Conservation (phyloP, 495 filamentous ascomycete species). For the Neurospora sublineolata region DNA sequence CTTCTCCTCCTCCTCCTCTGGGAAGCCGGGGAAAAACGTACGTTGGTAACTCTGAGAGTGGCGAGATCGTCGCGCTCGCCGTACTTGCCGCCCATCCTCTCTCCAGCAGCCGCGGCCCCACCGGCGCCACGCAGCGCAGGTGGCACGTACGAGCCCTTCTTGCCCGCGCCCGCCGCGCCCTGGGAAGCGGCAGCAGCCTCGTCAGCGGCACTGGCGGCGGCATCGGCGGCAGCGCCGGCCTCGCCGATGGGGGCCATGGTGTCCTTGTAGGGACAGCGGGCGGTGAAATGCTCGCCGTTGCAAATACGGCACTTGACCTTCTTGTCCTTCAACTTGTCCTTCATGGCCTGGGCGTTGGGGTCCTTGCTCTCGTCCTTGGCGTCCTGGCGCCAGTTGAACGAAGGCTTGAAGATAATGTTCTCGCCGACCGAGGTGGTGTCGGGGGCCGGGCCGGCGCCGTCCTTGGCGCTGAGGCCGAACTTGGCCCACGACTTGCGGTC, state of each 20-base stretch:
- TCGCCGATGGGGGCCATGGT: slow-evolving; percentile 48
- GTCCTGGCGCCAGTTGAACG: slow-evolving; percentile 79
- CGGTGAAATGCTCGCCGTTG: slow-evolving; percentile 96
- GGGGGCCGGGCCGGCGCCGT: slow-evolving; percentile 56
- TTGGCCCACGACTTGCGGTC: slow-evolving; percentile 86
- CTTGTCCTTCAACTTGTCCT: slow-evolving; percentile 92
- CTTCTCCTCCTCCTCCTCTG: not conserved
- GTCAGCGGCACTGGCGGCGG: slow-evolving; percentile 40
- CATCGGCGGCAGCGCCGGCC: slow-evolving; percentile 37
- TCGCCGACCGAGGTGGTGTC: slow-evolving; percentile 92
- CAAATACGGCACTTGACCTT: slow-evolving; percentile 99
- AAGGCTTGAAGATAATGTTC: slow-evolving; percentile 92
- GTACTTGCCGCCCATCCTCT: slow-evolving; percentile 83
- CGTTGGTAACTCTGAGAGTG: slow-evolving; percentile 93
- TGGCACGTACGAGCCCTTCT: slow-evolving; percentile 75
- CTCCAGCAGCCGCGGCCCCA: slow-evolving; percentile 50
- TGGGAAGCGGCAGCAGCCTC: slow-evolving; percentile 28
- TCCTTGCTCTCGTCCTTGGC: slow-evolving; percentile 67
- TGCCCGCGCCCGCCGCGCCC: slow-evolving; percentile 52
- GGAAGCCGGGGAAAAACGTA: slow-evolving; percentile 36
- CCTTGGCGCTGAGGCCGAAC: slow-evolving; percentile 62
- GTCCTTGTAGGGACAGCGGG: slow-evolving; percentile 68
- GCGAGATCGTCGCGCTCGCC: slow-evolving; percentile 91
- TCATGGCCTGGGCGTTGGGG: slow-evolving; percentile 68
- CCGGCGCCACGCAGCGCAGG: slow-evolving; percentile 75